Evolutionary conservation across 1,284 basidiomycete genomes (phyloP), one percentile per base, ranked within the genome.

Genomic region (Microbotryum lychnidis-dioicae): DNA sequence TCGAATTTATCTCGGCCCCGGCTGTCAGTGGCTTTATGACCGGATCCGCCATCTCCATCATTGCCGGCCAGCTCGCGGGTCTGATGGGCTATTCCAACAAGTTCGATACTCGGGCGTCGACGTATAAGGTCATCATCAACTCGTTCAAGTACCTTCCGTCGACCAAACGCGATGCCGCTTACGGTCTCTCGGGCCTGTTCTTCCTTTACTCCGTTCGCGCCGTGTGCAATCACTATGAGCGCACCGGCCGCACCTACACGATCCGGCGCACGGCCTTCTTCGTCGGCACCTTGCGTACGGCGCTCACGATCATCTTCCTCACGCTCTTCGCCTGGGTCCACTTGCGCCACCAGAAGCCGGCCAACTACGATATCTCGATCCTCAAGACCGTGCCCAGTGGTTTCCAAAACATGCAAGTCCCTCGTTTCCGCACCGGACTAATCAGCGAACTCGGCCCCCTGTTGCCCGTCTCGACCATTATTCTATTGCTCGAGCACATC

Each of bases 401-500:
- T 25, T 77, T 79, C 72, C 62, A 78, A 74, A 80, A 94, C 72
- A 83, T 97, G 63, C 83, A 84, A 14, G 79, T 77, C 51, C 90
- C 91, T 0, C 69, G 72, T 21, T 83, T 97, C 64, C 81, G 87
- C 69, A 67, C 70, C 2, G 70, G 79, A 7, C 79, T 67, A 12
- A 14, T 97, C 50, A 71, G 73, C 1, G 87, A 87, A 3, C 79
- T 97, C 60, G 87, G 81, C 8, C 77, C 83, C 18, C 80, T 96
- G 68, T 77, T 97, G 7, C 92, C 92, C 3, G 87, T 94, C 16
- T 87, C 92, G 37, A 92, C 91, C 9, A 93, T 98, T 73, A 89
- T 97, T 69, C 80, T 98, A 50, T 80, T 97, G 10, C 81, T 97
- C 55, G 94, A 98, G 76, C 96, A 98, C 78, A 97, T 98, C 67